Base-by-base conservation (phyloP, 2,329 filamentous ascomycete genomes). In the Epichloe festucae region DNA sequence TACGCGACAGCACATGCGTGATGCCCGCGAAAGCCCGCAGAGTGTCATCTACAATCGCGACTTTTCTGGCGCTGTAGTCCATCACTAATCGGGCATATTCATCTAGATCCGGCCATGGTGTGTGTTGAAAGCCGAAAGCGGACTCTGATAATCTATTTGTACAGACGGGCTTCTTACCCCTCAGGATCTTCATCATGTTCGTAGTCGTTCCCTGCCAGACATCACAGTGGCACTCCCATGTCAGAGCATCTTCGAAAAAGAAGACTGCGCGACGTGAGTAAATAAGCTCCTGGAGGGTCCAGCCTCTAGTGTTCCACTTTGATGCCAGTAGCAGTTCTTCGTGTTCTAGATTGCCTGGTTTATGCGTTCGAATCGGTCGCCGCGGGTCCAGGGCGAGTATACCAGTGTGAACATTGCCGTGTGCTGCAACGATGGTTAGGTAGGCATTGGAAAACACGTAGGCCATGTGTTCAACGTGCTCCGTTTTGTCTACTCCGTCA, bases 181-280 rank as follows among this genome's bases (percentile, higher is more conserved):
- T 60, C 3, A 65, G 52, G 34, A 62, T 58, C 54, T 65, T 65
- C 52, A 64, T 60, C 15, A 66, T 53, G 40, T 59, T 62, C 17
- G 59, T 59, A 3, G 65, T 54, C 51, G 53, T 64, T 14, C 66
- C 64, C 50, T 71, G 66, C 68, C 70, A 73, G 4, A 65, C 58
- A 36, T 71, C 66, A 59, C 71, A 73, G 56, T 73, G 71, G 48
- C 71, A 73, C 53, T 73, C 68, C 71, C 71, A 73, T 2, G 69
- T 70, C 12, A 72, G 62, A 8, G 62, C 53, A 21, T 73, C 68
- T 34, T 70, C 66, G 49, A 73, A 73, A 55, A 73, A 67, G 58
- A 69, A 73, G 49, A 73, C 62, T 11, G 65, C 63, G 10, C 71
- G 67, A 31, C 71, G 63, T 23, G 70, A 67, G 55, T 73, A 73